Base-by-base conservation (phyloP, 2,329 filamentous ascomycete genomes). In the Cladosporium sp. region DNA sequence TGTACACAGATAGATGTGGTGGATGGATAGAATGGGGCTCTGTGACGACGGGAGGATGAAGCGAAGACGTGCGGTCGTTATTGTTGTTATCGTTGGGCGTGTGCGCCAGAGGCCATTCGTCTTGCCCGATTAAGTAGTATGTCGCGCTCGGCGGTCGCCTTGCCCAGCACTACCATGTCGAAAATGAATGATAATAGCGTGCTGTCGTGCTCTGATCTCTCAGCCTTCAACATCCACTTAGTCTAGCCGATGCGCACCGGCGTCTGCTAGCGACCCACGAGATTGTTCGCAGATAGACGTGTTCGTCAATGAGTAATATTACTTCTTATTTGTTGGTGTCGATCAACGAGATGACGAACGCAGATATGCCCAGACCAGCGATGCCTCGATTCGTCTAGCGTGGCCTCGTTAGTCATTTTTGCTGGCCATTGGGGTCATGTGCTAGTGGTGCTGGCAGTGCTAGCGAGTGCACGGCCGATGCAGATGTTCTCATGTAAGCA, bases 351-450 rank as follows among this genome's bases (percentile, higher is more conserved):
- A 21, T 55, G 52, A 31, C 52, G 52, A 33, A 31, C 10, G 28
- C 52, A 33, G 33, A 55, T 55, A 23, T n/a, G 52, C 52, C 52
- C 52, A 55, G 52, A 29, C 52, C 52, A 55, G 52, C 52, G 52
- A 18, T 55, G 52, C 52, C 52, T 33, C 14, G 28, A 55, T 55
- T 33, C 28, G 28, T 26, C 7, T 55, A 55, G 52, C 50, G 26
- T 33, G 12, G 29, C 12, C 18, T 33, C 3, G 4, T 53, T 29
- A 53, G 26, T 18, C 37, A 53, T 6, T 31, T 53, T 16, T 10
- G 50, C 50, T 53, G 50, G 50, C 50, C 52, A 55, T 55, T 55
- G 52, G 40, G 52, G 52, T 55, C 52, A 55, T 18, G 52, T 55
- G 52, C 50, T 53, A 53, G 28, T 16, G 35, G 6, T 35, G 37